Evolutionary conservation across 768 basidiomycete species (phyloP).

Genomic region (Psilocybe cubensis): DNA sequence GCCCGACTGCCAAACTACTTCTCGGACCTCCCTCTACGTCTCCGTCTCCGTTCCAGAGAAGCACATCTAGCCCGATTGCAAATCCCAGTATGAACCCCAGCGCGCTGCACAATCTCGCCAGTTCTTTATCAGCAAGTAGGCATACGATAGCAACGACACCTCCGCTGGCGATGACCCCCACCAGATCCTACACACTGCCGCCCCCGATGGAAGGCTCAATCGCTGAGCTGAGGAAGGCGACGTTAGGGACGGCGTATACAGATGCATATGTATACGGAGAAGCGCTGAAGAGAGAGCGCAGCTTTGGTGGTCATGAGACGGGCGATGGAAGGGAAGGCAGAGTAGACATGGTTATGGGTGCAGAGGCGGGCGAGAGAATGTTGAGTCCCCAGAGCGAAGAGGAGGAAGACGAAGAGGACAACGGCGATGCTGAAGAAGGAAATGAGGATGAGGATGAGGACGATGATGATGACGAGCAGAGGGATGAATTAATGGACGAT

Average conservation of each 20-base stretch:
- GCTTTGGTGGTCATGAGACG: background rate
- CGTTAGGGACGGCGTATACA: background rate
- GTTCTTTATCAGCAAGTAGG: background rate
- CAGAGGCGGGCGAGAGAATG: constrained; percentile 17
- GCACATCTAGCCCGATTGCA: too few species aligned
- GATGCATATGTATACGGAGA: background rate
- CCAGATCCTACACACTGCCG: constrained; percentile 17
- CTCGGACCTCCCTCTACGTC: background rate
- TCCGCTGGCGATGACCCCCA: background rate
- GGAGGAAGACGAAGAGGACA: background rate
- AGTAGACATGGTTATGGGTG: constrained; percentile 12
- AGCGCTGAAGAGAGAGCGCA: background rate
- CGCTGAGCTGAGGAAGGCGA: constrained; percentile 14
- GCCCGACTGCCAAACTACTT: constrained; percentile 5
- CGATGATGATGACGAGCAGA: too few species aligned
- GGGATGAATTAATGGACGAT: too few species aligned
- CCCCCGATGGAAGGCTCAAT: constrained; percentile 17
- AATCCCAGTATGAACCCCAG: background rate
- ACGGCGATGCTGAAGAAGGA: too few species aligned
- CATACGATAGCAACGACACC: background rate
- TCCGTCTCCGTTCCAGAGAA: background rate
- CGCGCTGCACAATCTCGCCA: background rate
- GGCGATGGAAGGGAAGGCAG: background rate
- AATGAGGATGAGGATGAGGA: too few species aligned
- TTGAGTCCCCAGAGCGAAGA: constrained; percentile 17